These are phyloP conservation scores for Auricularia cornea DNA, from an alignment of 768 basidiomycete genomes.

Conservation along the genomic window DNA sequence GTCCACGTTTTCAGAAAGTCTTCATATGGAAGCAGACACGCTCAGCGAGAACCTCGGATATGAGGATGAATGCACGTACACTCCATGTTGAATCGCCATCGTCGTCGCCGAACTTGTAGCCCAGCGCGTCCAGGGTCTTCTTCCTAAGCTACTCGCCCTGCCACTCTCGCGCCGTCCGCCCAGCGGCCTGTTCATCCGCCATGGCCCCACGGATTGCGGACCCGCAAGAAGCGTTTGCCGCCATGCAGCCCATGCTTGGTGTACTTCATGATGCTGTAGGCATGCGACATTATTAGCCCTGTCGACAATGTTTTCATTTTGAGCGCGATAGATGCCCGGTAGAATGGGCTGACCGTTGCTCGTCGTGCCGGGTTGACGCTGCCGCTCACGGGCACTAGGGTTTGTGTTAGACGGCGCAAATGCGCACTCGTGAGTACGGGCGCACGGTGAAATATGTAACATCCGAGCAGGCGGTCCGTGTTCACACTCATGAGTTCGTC, in stretches of 20 bases:
- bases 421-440: not conserved
- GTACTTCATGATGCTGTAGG: constrained; percentile 41
- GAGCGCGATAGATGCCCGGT: not conserved
- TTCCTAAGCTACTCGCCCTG: constrained; percentile 38
- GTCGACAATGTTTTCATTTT: not conserved
- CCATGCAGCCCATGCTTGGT: constrained; percentile 35
- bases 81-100: constrained; percentile 53
- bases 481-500: constrained; percentile 44
- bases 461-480: constrained; percentile 45
- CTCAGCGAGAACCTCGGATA: not conserved
- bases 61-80: not conserved
- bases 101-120: constrained; percentile 42
- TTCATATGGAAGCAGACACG: constrained; percentile 2
- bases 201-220: constrained; percentile 47
- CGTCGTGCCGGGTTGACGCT: no score
- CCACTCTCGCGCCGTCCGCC: constrained; percentile 52
- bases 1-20: constrained; percentile 27
- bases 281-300: constrained; percentile 20
- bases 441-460: constrained; percentile 26
- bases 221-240: constrained; percentile 39
- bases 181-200: constrained; percentile 42
- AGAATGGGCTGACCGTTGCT: not conserved
- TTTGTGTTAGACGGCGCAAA: not conserved
- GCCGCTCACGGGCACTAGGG: no score
- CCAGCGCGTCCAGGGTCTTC: constrained; percentile 28